These are phyloP conservation scores for Actinidia chinensis DNA, from an alignment of 179 eudicot genomes.

Conservation along the genomic window DNA sequence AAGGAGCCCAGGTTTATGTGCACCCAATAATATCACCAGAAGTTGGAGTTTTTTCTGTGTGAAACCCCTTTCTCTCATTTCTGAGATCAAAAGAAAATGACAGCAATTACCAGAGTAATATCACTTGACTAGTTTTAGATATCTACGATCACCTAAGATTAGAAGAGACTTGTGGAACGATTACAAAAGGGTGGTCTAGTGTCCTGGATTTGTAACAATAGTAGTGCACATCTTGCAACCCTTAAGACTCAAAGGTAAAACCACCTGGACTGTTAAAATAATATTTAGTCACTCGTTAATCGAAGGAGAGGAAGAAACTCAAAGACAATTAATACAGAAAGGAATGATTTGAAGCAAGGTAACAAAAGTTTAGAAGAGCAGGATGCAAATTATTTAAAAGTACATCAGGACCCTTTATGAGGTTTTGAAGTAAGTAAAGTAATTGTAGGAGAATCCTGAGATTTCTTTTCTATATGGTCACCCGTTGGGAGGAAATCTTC, in stretches of 20 bases:
- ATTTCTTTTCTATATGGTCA: constrained; percentile 14
- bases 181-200: constrained; percentile 71
- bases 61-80: constrained; percentile 50
- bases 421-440: background rate
- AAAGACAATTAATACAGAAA: background rate
- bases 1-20: constrained; percentile 59
- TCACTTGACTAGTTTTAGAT: constrained; percentile 1
- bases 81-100: constrained; percentile 28
- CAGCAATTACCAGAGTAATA: background rate
- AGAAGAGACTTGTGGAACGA: background rate
- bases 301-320: background rate
- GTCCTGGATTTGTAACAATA: too few species aligned
- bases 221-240: constrained; percentile 70
- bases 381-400: background rate
- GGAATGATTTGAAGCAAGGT: background rate
- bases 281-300: background rate
- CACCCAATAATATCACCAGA: constrained; percentile 48
- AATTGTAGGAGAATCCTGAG: background rate
- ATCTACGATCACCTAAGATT: background rate
- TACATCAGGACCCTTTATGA: background rate
- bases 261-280: constrained; percentile 51
- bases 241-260: constrained; percentile 68
- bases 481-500: constrained; percentile 24
- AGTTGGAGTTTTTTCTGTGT: constrained; percentile 47
- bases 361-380: background rate